Evolutionary conservation across 2,329 filamentous ascomycete genomes (phyloP).

Genomic region (Botrytis elliptica): DNA sequence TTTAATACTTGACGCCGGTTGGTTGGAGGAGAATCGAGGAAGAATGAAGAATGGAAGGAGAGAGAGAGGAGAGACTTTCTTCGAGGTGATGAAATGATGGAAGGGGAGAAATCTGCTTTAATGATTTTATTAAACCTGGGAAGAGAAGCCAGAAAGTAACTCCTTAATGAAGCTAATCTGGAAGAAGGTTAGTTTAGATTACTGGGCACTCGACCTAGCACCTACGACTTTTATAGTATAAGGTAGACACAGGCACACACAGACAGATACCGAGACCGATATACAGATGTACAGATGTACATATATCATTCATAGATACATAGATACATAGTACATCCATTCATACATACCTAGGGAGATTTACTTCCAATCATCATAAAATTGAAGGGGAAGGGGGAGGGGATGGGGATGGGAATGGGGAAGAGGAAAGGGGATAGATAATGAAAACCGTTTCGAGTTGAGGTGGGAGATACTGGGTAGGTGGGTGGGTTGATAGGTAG

Average conservation of each 20-base stretch:
- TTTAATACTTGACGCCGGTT: not conserved
- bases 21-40: not conserved
- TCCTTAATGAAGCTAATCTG: not conserved
- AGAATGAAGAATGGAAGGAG: not conserved
- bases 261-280: not conserved
- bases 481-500: too few relatives aligned
- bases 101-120: conserved; percentile 12
- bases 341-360: not conserved
- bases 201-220: not conserved
- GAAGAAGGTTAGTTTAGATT: not conserved
- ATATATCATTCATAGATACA: not conserved
- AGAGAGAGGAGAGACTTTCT: conserved; percentile 6
- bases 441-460: not conserved
- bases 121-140: conserved; percentile 8
- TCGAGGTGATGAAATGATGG: not conserved
- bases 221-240: not conserved
- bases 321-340: too few relatives aligned
- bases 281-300: not conserved
- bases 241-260: not conserved
- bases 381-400: not conserved
- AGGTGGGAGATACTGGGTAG: not conserved
- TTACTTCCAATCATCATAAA: not conserved
- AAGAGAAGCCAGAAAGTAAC: not conserved
- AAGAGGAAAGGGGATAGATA: not conserved
- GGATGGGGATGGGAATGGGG: too few relatives aligned